phyloP scores from a whole-genome alignment of 352 stramenopile species.

The Pythium sukuiense region DNA sequence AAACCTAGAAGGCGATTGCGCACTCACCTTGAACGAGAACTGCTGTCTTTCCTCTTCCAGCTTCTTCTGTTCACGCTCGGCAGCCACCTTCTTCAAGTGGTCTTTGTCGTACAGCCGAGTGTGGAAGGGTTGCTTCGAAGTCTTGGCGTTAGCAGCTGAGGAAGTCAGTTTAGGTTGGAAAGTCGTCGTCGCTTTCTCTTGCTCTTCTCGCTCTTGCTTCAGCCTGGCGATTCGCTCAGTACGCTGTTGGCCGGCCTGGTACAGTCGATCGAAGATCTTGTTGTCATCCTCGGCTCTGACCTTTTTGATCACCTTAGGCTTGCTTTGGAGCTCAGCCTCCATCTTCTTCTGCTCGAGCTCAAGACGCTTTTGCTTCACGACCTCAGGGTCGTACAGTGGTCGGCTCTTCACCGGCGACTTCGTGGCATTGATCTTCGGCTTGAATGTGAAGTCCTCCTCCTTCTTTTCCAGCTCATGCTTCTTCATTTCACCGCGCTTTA shows the following conservation, averaged over 20 bases:
- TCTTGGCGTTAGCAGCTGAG: conserved; percentile 12
- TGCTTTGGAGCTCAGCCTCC: conserved; percentile 58
- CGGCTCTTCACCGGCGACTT: conserved; percentile 57
- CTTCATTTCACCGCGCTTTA: conserved; percentile 66
- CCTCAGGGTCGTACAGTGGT: conserved; percentile 72
- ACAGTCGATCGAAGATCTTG: conserved; percentile 68
- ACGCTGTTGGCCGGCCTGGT: conserved; percentile 60
- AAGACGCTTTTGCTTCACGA: conserved; percentile 68
- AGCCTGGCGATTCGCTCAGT: conserved; percentile 62
- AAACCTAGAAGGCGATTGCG: background rate
- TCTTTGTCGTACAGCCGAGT: conserved; percentile 81
- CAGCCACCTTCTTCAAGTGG: conserved; percentile 59
- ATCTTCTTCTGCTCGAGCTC: conserved; percentile 73
- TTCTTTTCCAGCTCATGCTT: conserved; percentile 54
- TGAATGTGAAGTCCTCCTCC: conserved; percentile 70
- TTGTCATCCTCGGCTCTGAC: conserved; percentile 32
- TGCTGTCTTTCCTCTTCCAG: conserved; percentile 62
- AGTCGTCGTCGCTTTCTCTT: conserved; percentile 54
- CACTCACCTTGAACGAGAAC: conserved; percentile 74
- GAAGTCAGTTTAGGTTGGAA: conserved; percentile 68
- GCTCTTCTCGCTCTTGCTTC: conserved; percentile 62
- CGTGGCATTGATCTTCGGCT: conserved; percentile 66
- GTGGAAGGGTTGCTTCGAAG: conserved; percentile 64
- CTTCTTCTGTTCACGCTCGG: conserved; percentile 70
- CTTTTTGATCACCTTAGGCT: conserved; percentile 63